Percentiles rank a stretch among this genome's conserved stretches.
These are phyloP conservation scores for Colletotrichum melonis DNA, from an alignment of 2,329 filamentous ascomycete genomes.

Conservation along the genomic window DNA sequence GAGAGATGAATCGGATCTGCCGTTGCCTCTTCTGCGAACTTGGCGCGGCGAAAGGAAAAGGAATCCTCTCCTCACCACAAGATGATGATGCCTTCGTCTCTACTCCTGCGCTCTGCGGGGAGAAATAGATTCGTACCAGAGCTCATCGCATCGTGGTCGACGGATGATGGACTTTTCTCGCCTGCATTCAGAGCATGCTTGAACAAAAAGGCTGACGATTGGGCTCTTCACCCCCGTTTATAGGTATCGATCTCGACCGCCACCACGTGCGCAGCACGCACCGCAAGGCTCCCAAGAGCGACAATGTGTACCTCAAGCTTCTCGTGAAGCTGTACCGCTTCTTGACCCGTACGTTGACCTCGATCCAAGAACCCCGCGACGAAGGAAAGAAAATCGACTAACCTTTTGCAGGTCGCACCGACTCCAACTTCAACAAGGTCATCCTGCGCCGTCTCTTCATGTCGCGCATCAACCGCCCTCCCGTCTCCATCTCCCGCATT, in stretches of 20 bases:
- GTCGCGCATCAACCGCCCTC: conserved; percentile 98
- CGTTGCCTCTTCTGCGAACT: conserved; percentile 35
- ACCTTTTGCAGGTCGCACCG: conserved; percentile 80
- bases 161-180: conserved; percentile 40
- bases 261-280: conserved; percentile 80
- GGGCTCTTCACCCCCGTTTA: conserved; percentile 53
- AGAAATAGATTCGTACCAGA: background rate
- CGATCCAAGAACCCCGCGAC: background rate
- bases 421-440: conserved; percentile 98
- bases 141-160: background rate
- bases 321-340: conserved; percentile 99
- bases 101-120: conserved; percentile 6
- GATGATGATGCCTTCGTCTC: background rate
- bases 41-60: conserved; percentile 33
- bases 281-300: conserved; percentile 96
- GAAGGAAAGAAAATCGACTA: background rate
- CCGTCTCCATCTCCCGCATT: conserved; percentile 94
- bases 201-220: conserved; percentile 71
- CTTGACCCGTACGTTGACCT: conserved; percentile 81
- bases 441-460: conserved; percentile 97
- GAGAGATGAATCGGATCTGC: conserved; percentile 7
- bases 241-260: conserved; percentile 79
- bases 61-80: conserved; percentile 37
- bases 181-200: conserved; percentile 69
- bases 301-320: conserved; percentile 97